Percentiles rank a stretch among this genome's conserved stretches.
Evolutionary conservation across 2,329 filamentous ascomycete species (phyloP).

Genomic region (Elsinoe perseae): DNA sequence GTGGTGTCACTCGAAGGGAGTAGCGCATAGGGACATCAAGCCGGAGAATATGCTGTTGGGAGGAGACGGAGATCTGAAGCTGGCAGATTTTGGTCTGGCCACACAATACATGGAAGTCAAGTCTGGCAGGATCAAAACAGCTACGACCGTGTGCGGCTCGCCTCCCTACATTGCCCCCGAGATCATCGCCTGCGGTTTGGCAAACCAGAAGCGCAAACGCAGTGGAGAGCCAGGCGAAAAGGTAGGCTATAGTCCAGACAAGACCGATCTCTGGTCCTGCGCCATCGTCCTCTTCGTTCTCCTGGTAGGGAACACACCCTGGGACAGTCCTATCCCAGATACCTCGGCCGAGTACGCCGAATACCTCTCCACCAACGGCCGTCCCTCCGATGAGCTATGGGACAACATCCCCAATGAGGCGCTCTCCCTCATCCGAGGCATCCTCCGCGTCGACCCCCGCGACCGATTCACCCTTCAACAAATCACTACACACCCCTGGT

Average conservation of each 20-base stretch:
- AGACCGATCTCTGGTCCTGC: slow-evolving; percentile 93
- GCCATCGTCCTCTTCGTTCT: slow-evolving; percentile 97
- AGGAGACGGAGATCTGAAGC: slow-evolving; percentile 75
- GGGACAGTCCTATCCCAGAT: slow-evolving; percentile 76
- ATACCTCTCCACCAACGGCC: slow-evolving; percentile 71
- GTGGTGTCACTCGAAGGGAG: slow-evolving; percentile 93
- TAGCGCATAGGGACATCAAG: slow-evolving; percentile 68
- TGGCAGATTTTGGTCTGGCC: slow-evolving; percentile 94
- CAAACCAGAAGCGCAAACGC: slow-evolving; percentile 39
- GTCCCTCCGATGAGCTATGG: slow-evolving; percentile 78
- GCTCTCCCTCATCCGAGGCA: slow-evolving; percentile 77
- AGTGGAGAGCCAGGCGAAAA: slow-evolving; percentile 34
- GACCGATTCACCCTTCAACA: slow-evolving; percentile 78
- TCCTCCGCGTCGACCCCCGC: slow-evolving; percentile 73
- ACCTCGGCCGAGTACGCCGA: slow-evolving; percentile 87
- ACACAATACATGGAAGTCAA: slow-evolving; percentile 75
- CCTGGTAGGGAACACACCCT: slow-evolving; percentile 91
- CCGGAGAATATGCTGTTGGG: slow-evolving; percentile 94
- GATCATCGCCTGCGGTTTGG: slow-evolving; percentile 52
- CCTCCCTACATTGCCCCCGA: slow-evolving; percentile 97
- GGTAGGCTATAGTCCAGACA: slow-evolving; percentile 63
- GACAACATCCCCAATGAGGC: slow-evolving; percentile 63
- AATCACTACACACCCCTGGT: slow-evolving; percentile 90
- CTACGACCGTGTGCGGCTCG: slow-evolving; percentile 85
- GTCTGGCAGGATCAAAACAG: slow-evolving; percentile 71